phyloP scores from a whole-genome alignment of 805 yeast genomes.

The Zygosaccharomyces bailii region DNA sequence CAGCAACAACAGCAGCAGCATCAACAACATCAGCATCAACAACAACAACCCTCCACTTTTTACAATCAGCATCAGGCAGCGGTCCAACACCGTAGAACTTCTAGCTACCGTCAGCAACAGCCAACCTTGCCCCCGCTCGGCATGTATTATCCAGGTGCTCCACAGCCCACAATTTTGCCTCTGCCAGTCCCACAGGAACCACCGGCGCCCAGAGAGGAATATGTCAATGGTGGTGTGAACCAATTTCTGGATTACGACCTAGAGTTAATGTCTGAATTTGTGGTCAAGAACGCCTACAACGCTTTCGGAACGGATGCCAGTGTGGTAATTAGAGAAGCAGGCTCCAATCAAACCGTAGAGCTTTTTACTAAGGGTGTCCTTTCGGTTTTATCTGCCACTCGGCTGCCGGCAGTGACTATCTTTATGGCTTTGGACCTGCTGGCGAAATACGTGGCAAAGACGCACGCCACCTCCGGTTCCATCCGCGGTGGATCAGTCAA shows the following conservation, averaged over 20 bases:
- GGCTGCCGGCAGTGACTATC: conserved; percentile 80
- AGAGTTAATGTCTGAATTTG: conserved; percentile 71
- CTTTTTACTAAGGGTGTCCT: conserved; percentile 56
- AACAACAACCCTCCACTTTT: conserved; percentile 15
- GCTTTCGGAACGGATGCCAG: conserved; percentile 49
- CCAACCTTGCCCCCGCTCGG: conserved; percentile 12
- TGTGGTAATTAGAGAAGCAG: conserved; percentile 19
- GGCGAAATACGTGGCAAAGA: conserved; percentile 53
- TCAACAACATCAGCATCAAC: conserved; percentile 13
- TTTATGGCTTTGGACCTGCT: conserved; percentile 76
- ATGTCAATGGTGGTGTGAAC: conserved; percentile 66
- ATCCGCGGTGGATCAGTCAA: conserved; percentile 36
- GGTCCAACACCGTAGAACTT: conserved; percentile 10
- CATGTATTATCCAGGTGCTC: conserved; percentile 12
- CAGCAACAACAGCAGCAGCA: conserved; percentile 18
- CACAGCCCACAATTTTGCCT: conserved; percentile 13
- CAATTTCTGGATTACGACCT: conserved; percentile 77
- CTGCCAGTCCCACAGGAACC: conserved; percentile 17
- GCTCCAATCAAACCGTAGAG: conserved; percentile 22
- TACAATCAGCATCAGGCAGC: conserved; percentile 15
- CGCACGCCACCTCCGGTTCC: conserved; percentile 34
- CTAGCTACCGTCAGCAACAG: conserved; percentile 10
- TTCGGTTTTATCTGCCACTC: conserved; percentile 77
- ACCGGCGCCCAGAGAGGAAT: conserved; percentile 16
- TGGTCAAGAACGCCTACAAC: conserved; percentile 69